Percentiles rank a stretch among this genome's conserved stretches.
Conservation (phyloP, 495 filamentous ascomycete species). For the Cladorrhinum samala region DNA sequence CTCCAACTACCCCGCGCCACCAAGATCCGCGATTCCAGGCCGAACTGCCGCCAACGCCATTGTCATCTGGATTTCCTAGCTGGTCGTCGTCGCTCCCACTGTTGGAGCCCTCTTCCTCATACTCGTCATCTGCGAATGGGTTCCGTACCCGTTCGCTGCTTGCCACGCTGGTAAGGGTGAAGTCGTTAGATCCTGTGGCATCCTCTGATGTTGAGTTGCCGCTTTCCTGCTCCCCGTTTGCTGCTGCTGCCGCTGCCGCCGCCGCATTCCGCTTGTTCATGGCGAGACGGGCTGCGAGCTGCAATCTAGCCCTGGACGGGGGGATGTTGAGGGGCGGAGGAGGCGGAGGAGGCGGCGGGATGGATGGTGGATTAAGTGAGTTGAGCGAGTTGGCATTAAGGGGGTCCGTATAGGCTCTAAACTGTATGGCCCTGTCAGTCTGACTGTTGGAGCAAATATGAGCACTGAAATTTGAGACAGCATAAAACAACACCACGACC, state of each 20-base stretch:
- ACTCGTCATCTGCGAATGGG: conserved; percentile 44
- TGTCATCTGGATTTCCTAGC: conserved; percentile 22
- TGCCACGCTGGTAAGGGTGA: conserved; percentile 17
- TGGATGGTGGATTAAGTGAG: conserved; percentile 44
- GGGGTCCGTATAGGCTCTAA: conserved; percentile 46
- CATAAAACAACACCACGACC: too few species aligned
- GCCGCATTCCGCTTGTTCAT: conserved; percentile 63
- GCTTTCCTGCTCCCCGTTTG: conserved; percentile 28
- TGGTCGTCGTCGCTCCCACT: conserved; percentile 30
- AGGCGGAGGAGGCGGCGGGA: conserved; percentile 47
- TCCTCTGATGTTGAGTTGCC: conserved; percentile 17
- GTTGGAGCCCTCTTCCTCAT: conserved; percentile 36
- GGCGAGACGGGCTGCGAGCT: conserved; percentile 76
- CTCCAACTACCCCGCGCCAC: conserved; percentile 39
- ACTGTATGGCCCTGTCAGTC: conserved; percentile 22
- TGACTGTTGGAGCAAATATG: background rate
- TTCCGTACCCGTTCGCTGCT: conserved; percentile 31
- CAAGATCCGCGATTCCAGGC: conserved; percentile 37
- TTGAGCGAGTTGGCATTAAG: conserved; percentile 32
- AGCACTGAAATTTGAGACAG: too few species aligned
- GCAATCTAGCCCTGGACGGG: conserved; percentile 79
- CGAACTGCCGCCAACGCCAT: conserved; percentile 11
- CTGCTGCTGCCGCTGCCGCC: conserved; percentile 25
- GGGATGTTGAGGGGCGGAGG: conserved; percentile 70
- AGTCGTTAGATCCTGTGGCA: conserved; percentile 16